Base-by-base conservation (phyloP, 345 rosid species). In the Stellera chamaejasme region DNA sequence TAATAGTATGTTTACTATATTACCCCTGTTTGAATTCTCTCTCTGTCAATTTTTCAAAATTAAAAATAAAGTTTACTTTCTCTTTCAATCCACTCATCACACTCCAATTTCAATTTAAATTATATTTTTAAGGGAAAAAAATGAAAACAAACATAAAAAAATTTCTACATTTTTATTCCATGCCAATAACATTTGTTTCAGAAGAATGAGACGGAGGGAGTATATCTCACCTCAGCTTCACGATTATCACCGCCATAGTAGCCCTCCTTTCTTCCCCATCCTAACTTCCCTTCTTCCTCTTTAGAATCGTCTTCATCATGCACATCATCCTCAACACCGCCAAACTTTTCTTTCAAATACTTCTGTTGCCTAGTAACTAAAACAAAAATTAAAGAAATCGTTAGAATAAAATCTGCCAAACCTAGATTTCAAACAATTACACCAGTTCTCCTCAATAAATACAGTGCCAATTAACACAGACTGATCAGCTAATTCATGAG, bases 281-380 rank as follows among this genome's bases (percentile, higher is more conserved):
- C 82, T 16, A 72, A 56, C 27, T 13, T 58, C 25, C 13, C 72
- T 39, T 77, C 68, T 8, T 64, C 73, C 27, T 75, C 80, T 32
- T 72, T 65, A 15, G 79, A 90, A 3, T 82, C 82, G 9, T 77
- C 80, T 50, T 76, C 83, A 53, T 78, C 84, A 45, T 68, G 65
- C 85, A 84, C 70, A 67, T 84, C 94, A 44, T 86, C 90, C 36
- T 86, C 94, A 64, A 64, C 76, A 52, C 75, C 84, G 39, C 97
- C 97, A 78, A 66, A 72, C 76, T 77, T 86, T 43, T 76, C 69
- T 58, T 54, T 66, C 23, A 82, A 58, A 71, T 60, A 76, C 56
- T 84, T 88, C 43, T 75, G 78, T 56, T 84, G 93, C 81, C 75
- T 81, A 39, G 52, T 68, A 74, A 92, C 97, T 88, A 64, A 65